Evolutionary conservation across 1,284 basidiomycete species (phyloP), one percentile per base, ranked within the genome.

Genomic region (Fomes fomentarius): DNA sequence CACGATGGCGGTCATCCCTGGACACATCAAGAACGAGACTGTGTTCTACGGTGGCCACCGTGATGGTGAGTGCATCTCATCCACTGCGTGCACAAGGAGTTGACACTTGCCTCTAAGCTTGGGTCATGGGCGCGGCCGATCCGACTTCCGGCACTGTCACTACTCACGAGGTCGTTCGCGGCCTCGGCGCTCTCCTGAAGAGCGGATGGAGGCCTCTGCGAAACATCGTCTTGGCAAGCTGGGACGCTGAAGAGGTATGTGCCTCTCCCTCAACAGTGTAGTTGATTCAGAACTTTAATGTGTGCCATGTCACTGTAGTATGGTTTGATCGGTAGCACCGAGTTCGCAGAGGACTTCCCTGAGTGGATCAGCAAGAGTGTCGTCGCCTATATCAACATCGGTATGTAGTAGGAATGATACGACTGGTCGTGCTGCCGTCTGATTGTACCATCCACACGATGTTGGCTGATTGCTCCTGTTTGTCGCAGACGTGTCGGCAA

Each of bases 271-370:
- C n/a, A n/a, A n/a, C n/a, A n/a, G n/a, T n/a, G n/a, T n/a, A n/a
- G n/a, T n/a, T n/a, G n/a, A n/a, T n/a, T n/a, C n/a, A n/a, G n/a
- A n/a, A n/a, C n/a, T n/a, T n/a, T n/a, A n/a, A n/a, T n/a, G n/a
- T n/a, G n/a, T n/a, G n/a, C n/a, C n/a, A n/a, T n/a, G n/a, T n/a
- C n/a, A n/a, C n/a, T n/a, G n/a, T 57, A 93, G 84, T 93, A 94
- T 57, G 94, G 94, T 25, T 79, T 96, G 33, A 76, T 97, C 40
- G 94, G 94, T 11, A 88, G 86, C 63, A 94, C 91, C 6, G 93
- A 96, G 71, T 94, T 87, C 79, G 90, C 86, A 7, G 94, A 96
- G 73, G 93, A 96, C 69, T 96, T 95, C 69, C 77, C 87, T 1
- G 77, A 85, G 26, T 96, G 90, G 86, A 84, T 96, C 54, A 76